Percentiles rank a stretch among this genome's conserved stretches.
Evolutionary conservation across 371 early-diverging fungal genomes (phyloP).

Genomic region (Mortierella sp.): DNA sequence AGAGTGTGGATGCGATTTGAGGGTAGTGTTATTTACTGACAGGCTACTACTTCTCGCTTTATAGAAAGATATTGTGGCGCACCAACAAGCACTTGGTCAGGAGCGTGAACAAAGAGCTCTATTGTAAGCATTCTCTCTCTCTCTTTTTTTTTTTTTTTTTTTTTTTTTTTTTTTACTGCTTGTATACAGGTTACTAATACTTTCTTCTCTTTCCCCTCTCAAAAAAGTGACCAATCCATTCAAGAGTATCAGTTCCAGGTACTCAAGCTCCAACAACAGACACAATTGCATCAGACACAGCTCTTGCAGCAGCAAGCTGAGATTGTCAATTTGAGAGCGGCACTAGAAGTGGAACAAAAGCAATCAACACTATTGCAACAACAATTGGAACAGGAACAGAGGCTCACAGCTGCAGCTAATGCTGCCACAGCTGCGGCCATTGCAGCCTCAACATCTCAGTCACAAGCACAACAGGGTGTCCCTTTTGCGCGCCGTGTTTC

Average conservation of each 20-base stretch:
- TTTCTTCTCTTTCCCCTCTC: neutral
- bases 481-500: slow-evolving; percentile 36
- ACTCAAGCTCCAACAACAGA: slow-evolving; percentile 35
- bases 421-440: neutral
- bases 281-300: slow-evolving; percentile 45
- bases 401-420: slow-evolving; percentile 3
- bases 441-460: slow-evolving; percentile 12
- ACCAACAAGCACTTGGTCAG: slow-evolving; percentile 21
- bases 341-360: slow-evolving; percentile 39
- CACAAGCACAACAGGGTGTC: neutral
- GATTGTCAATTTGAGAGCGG: slow-evolving; percentile 37
- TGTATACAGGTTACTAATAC: too few species aligned
- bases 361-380: slow-evolving; percentile 24
- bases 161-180: neutral
- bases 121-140: slow-evolving; percentile 17
- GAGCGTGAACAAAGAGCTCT: slow-evolving; percentile 25
- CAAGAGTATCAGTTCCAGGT: slow-evolving; percentile 41
- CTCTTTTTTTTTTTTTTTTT: neutral
- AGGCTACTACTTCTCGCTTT: too few species aligned
- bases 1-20: neutral
- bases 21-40: neutral
- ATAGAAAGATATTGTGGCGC: slow-evolving; percentile 21
- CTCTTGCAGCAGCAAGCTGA: slow-evolving; percentile 47
- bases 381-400: slow-evolving; percentile 31
- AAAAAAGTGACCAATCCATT: slow-evolving; percentile 19